Evolutionary conservation across 164 flowering plant genomes (phyloP).

Genomic region (grape (Vitis vinifera)): ASM3070453v1 NC_081806.1:8090501-8091000

Average conservation of each 20-base stretch:
- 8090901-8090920: no score
- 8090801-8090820: no score
- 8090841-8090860: no score
- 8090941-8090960: no score
- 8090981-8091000: no score
- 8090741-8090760: not conserved
- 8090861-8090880: no score
- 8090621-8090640: constrained; percentile 32
- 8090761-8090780: not conserved
- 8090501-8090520: constrained; percentile 11
- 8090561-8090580: constrained; percentile 73
- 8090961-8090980: no score
- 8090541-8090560: constrained; percentile 84
- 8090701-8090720: constrained; percentile 2
- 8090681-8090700: not conserved
- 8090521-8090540: constrained; percentile 82
- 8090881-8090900: no score
- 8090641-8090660: constrained; percentile 63
- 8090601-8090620: constrained; percentile 61
- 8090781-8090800: not conserved
- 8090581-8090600: constrained; percentile 86
- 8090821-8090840: no score
- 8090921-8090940: no score
- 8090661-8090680: constrained; percentile 39
- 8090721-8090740: constrained; percentile 11